These are phyloP conservation scores for Rhizophora mangle DNA, from an alignment of 345 rosid genomes.

Conservation along the genomic window DNA sequence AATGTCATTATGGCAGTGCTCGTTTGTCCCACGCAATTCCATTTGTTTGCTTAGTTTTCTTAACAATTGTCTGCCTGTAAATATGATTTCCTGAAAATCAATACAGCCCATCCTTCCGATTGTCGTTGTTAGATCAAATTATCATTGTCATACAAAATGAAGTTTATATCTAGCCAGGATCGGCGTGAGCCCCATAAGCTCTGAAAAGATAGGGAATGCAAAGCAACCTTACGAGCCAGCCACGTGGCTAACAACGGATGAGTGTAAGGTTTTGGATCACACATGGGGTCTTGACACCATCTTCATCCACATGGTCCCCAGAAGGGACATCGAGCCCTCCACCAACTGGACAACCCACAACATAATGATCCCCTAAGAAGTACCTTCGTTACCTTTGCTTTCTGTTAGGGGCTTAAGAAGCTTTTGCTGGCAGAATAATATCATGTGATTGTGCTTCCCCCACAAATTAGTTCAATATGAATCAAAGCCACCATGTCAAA, in stretches of 20 bases:
- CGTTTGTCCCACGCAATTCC: conserved; percentile 1
- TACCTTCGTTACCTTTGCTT: conserved; percentile 12
- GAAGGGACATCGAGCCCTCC: conserved; percentile 31
- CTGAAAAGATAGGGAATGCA: conserved; percentile 11
- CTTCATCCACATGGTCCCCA: conserved; percentile 55
- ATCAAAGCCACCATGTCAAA: too few species aligned
- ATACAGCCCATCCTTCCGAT: conserved; percentile 11
- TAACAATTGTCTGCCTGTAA: conserved; percentile 9
- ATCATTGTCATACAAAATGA: conserved; percentile 5
- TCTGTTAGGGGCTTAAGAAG: background rate
- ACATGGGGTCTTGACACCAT: conserved; percentile 27
- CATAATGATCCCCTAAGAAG: conserved; percentile 25
- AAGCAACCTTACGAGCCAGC: conserved; percentile 13
- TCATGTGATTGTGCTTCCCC: conserved; percentile 20
- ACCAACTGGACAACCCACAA: conserved; percentile 38
- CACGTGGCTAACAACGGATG: conserved; percentile 22
- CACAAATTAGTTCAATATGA: background rate
- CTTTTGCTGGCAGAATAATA: conserved; percentile 13
- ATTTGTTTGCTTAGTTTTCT: background rate
- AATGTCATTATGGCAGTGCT: conserved; percentile 15
- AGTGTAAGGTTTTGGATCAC: conserved; percentile 13
- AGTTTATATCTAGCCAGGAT: background rate
- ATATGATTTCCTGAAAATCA: background rate
- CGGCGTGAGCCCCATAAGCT: conserved; percentile 12
- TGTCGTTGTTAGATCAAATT: conserved; percentile 14